A percentile compares a stretch with the other conserved stretches of the same genome.
Conservation (phyloP, 1,139 yeast genomes). For the Hemisphaericaspora lyxosophila region DNA sequence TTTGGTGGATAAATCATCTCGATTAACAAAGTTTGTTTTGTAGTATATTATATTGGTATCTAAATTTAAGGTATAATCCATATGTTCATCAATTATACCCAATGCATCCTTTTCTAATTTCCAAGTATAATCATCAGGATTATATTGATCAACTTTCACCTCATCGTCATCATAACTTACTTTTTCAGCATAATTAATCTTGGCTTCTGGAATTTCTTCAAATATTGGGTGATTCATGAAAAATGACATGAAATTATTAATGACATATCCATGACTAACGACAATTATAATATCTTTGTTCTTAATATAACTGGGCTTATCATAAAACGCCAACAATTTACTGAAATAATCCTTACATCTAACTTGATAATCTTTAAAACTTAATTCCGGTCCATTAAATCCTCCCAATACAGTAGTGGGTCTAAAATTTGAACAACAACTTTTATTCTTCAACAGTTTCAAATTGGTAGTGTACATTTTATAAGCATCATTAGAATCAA, state of each 20-base stretch:
- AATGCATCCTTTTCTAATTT: constrained; percentile 35
- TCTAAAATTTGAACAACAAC: constrained; percentile 42
- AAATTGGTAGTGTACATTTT: constrained; percentile 50
- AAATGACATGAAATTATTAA: constrained; percentile 40
- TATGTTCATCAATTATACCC: constrained; percentile 27
- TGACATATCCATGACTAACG: constrained; percentile 45
- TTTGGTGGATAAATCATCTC: constrained; percentile 30
- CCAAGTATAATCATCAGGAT: constrained; percentile 31
- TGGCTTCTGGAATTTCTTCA: constrained; percentile 47
- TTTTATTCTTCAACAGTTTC: constrained; percentile 35
- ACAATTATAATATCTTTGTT: constrained; percentile 41
- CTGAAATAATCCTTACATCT: constrained; percentile 44
- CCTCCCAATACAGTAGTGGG: constrained; percentile 49
- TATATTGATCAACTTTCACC: constrained; percentile 14
- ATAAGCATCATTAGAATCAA: constrained; percentile 48
- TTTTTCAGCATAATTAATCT: constrained; percentile 35
- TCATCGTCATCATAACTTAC: constrained; percentile 15
- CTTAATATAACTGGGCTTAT: constrained; percentile 34
- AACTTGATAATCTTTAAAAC: constrained; percentile 43
- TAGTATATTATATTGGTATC: constrained; percentile 48
- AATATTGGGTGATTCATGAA: constrained; percentile 48
- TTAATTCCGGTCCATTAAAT: constrained; percentile 46
- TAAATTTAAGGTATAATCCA: constrained; percentile 37
- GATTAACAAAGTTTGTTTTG: constrained; percentile 45
- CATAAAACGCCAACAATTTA: constrained; percentile 46